Percentiles rank a stretch among this genome's conserved stretches.
Conservation (phyloP, 2,329 filamentous ascomycete species). For the Alternaria sp. region DNA sequence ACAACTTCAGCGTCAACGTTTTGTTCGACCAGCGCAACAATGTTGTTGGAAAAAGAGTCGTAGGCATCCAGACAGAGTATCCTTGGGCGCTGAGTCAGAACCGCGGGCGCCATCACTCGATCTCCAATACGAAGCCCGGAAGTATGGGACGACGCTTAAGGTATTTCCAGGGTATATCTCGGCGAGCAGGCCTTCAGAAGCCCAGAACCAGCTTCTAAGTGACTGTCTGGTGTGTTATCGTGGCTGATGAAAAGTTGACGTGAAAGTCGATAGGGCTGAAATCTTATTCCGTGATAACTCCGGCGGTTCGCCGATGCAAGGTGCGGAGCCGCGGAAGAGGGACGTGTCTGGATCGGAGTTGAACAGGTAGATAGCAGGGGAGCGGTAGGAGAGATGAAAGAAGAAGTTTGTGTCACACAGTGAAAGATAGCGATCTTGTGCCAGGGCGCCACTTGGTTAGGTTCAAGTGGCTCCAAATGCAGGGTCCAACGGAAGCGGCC, state of each 20-base stretch:
- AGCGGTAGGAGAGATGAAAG: neutral
- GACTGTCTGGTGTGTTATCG: slow-evolving; percentile 7
- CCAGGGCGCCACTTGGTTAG: slow-evolving; percentile 16
- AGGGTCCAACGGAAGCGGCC: slow-evolving; percentile 23
- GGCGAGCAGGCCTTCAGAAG: neutral
- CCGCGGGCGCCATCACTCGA: slow-evolving; percentile 40
- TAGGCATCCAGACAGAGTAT: slow-evolving; percentile 95
- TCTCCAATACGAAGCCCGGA: neutral
- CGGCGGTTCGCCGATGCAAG: slow-evolving; percentile 15
- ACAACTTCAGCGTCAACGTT: slow-evolving; percentile 72
- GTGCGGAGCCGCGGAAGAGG: slow-evolving; percentile 6
- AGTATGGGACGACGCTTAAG: neutral
- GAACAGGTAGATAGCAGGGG: neutral
- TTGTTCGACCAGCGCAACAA: slow-evolving; percentile 80
- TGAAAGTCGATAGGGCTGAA: slow-evolving; percentile 23
- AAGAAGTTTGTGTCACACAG: slow-evolving; percentile 9
- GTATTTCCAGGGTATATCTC: neutral
- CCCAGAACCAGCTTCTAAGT: neutral
- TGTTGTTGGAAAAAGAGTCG: slow-evolving; percentile 97
- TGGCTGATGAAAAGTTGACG: slow-evolving; percentile 20
- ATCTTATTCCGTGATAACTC: slow-evolving; percentile 24
- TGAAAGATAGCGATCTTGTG: slow-evolving; percentile 21
- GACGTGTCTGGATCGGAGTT: neutral
- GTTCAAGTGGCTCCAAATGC: slow-evolving; percentile 19
- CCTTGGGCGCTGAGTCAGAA: slow-evolving; percentile 44